Evolutionary conservation across 257 asterid genomes (phyloP).

Genomic region (Solanum habrochaites): DNA sequence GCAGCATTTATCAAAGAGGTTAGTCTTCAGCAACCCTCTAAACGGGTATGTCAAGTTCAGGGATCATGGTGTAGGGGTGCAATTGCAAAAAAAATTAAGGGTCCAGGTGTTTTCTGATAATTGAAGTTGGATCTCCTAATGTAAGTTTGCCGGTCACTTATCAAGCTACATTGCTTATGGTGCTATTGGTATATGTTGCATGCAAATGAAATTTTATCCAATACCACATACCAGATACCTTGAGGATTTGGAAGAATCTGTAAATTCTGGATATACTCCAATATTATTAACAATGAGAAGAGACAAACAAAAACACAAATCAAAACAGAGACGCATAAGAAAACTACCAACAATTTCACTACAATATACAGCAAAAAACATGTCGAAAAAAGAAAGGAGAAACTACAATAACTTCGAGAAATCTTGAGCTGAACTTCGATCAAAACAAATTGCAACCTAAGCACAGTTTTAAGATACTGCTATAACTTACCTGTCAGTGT

Average conservation of each 20-base stretch:
- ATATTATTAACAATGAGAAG: background rate
- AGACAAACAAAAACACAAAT: background rate
- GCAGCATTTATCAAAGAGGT: background rate
- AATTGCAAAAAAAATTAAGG: background rate
- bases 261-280: background rate
- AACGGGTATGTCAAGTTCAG: background rate
- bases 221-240: background rate
- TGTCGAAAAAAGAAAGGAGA: background rate
- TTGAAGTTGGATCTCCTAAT: background rate
- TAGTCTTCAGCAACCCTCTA: background rate
- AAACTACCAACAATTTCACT: background rate
- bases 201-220: background rate
- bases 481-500: constrained; percentile 74
- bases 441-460: background rate
- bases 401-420: background rate
- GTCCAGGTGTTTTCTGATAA: background rate
- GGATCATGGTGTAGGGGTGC: background rate
- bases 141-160: background rate
- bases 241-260: background rate
- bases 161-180: background rate
- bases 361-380: background rate
- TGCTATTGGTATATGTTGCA: background rate
- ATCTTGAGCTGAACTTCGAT: background rate
- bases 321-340: background rate
- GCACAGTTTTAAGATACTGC: background rate